Evolutionary conservation across 371 early-diverging fungal genomes (phyloP).

Genomic region (Apophysomyces trapeziformis): DNA sequence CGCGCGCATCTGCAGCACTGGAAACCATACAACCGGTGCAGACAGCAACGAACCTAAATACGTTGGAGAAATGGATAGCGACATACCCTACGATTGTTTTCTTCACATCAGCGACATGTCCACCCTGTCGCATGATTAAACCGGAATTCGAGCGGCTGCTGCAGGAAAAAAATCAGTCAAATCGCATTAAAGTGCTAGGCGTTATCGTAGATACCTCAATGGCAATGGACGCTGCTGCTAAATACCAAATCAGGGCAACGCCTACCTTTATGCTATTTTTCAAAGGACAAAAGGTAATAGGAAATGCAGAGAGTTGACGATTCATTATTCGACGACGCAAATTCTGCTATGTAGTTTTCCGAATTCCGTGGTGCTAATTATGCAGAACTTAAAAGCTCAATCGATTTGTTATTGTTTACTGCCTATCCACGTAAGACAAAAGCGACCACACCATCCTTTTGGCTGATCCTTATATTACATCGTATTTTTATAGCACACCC

Average conservation of each 20-base stretch:
- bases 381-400: constrained; percentile 62
- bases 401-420: constrained; percentile 66
- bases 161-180: constrained; percentile 43
- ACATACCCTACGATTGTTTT: constrained; percentile 67
- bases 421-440: constrained; percentile 68
- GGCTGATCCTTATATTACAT: background rate
- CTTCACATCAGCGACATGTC: constrained; percentile 75
- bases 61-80: constrained; percentile 41
- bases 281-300: constrained; percentile 53
- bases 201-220: constrained; percentile 67
- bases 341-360: constrained; percentile 31
- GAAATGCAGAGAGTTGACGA: background rate
- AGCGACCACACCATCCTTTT: background rate
- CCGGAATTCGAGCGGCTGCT: constrained; percentile 72
- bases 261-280: constrained; percentile 74
- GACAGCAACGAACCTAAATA: constrained; percentile 36
- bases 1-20: constrained; percentile 47
- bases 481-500: constrained; percentile 58
- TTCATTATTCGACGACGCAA: too few relatives aligned
- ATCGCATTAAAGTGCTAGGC: constrained; percentile 53
- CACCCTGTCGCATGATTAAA: constrained; percentile 73
- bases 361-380: constrained; percentile 73
- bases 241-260: constrained; percentile 65
- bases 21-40: constrained; percentile 20
- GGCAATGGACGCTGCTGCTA: constrained; percentile 56